Evolutionary conservation across 768 basidiomycete genomes (phyloP), one percentile per base, ranked within the genome.

Genomic region (Pleurotus eryngii): DNA sequence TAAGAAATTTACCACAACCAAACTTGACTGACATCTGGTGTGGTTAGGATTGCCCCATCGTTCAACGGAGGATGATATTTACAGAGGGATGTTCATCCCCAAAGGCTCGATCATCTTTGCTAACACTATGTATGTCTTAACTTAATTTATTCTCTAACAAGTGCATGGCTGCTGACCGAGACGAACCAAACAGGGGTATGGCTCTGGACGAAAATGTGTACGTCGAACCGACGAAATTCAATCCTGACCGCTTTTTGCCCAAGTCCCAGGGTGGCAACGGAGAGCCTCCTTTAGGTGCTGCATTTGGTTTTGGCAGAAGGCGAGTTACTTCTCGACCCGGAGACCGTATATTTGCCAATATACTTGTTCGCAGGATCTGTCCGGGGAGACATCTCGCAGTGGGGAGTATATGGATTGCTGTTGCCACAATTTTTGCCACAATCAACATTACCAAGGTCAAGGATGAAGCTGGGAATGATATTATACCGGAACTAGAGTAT

Each of bases 361-460:
- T 3, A 5, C 18, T 45, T 45, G 20, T 7, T 17, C 35, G 15
- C 27, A 81, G 80, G 56, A 72, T 77, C 50, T 86, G 84, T 61
- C 81, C 83, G 4, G 83, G 84, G 12, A 72, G 78, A 46, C 70
- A 81, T 59, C 75, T 85, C 47, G 83, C 80, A 2, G 77, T 81
- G 48, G 61, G 70, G 2, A 76, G 69, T 51, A 63, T 80, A 22
- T 85, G 76, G 77, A 64, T 76, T 46, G 74, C 78, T 42, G 72
- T 74, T 7, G 74, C 79, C 0, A 72, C 68, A 50, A 67, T 84
- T 9, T 61, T 80, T 37, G 72, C 81, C 14, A 68, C 76, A 7
- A 73, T 83, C 61, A 68, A 80, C 59, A 74, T 85, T 18, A 64
- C 66, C 1, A 76, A 72, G 58, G 71, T 72, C 0, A 45, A 66